Evolutionary conservation across 495 filamentous ascomycete species (phyloP).

Genomic region (Glutinoglossum americanum): DNA sequence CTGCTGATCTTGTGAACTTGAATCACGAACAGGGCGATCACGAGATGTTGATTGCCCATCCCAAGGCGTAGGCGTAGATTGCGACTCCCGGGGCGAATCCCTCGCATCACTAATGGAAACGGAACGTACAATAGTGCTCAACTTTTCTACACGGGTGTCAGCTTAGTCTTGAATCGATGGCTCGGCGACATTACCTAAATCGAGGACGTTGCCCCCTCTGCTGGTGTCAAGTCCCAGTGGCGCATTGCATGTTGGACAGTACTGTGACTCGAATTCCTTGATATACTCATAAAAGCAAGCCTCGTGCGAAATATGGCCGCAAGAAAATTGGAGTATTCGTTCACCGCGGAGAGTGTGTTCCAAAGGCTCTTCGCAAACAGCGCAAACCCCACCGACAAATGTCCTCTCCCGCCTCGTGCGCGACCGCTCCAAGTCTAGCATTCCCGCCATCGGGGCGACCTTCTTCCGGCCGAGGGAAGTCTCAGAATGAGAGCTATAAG

Average conservation of each 20-base stretch:
- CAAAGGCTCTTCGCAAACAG: conserved; percentile 90
- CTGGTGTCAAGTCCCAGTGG: conserved; percentile 86
- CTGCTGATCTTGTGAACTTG: not conserved
- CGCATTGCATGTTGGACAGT: conserved; percentile 86
- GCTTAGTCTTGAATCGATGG: not conserved
- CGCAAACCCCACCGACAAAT: conserved; percentile 84
- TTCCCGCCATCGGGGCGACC: conserved; percentile 39
- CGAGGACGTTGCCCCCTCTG: conserved; percentile 80
- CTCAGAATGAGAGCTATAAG: conserved; percentile 2
- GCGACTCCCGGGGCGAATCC: conserved; percentile 17
- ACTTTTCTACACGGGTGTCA: conserved; percentile 44
- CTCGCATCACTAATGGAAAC: conserved; percentile 46
- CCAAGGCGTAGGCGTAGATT: conserved; percentile 38
- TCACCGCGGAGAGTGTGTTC: conserved; percentile 94
- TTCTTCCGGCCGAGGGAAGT: conserved; percentile 27
- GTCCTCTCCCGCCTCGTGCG: conserved; percentile 77
- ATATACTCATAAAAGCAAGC: conserved; percentile 99
- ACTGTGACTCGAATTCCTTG: conserved; percentile 82
- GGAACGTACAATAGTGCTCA: conserved; percentile 83
- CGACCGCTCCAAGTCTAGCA: conserved; percentile 56
- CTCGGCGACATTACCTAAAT: conserved; percentile 43
- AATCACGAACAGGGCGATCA: not conserved
- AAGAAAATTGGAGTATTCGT: conserved; percentile 88
- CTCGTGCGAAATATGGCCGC: conserved; percentile 87
- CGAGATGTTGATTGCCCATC: conserved; percentile 15